Evolutionary conservation across 2,329 filamentous ascomycete genomes (phyloP), one percentile per base, ranked within the genome.

Genomic region (Dothideomycetes sp.): DNA sequence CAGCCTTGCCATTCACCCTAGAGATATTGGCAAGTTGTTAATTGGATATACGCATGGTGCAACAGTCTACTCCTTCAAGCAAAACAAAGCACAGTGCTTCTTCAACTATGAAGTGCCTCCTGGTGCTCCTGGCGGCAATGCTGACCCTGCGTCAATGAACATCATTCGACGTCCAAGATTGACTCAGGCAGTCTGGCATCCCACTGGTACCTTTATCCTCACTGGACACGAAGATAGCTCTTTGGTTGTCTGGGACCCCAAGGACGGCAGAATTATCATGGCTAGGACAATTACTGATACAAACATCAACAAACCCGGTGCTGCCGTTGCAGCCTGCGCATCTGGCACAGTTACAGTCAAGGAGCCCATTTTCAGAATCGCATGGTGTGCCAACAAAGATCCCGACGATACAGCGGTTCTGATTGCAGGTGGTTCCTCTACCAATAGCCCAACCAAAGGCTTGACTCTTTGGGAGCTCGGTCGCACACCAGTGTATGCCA

Each of bases 381-480:
- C 79, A 1, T 98, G 91, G 91, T 98, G 91, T 62, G 89, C 85
- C 42, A 95, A 95, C 57, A 73, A 80, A 44, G 94, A 96, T 53
- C 82, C 87, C 0, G 91, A 98, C 52, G 89, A 98, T 53, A 96
- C 87, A 14, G 89, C 80, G 2, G 69, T 98, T 17, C 63, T 98
- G 30, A 73, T 98, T 40, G 84, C 87, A 2, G 91, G 91, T 19
- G 91, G 91, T 4, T 74, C 81, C 45, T 68, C 75, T 2, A 72
- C 75, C 1, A 79, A 80, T 14, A 72, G 77, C 30, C 68, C 75
- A 4, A 73, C 77, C 4, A 87, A 84, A 58, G 85, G 84, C 4
- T 61, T 98, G 45, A 94, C 84, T 1, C 89, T 96, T 48, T 70
- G 96, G 42, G 91, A 98, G 49, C 69, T 98, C 42, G 91, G 91